Base-by-base conservation (phyloP, 441 rosid species). In the Bocquillonia castaneifolia region DNA sequence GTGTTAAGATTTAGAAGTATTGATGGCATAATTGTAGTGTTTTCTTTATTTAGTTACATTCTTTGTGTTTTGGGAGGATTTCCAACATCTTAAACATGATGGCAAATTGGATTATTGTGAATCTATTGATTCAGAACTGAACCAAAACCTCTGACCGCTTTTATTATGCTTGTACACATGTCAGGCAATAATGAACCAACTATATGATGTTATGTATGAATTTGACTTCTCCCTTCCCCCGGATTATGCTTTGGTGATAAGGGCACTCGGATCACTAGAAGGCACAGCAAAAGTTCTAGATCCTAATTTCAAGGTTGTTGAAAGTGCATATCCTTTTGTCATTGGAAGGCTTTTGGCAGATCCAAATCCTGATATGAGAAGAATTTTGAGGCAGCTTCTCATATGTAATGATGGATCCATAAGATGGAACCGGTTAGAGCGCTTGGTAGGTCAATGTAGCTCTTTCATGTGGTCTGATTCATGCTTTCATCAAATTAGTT, bases 301-400 rank as follows among this genome's bases (percentile, higher is more conserved):
- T 75, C 96, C 99, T 64, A 88, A 87, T 72, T 92, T 95, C 79
- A 89, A 89, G 77, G 98, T 95, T 62, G 75, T 92, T 10, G 99
- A 90, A 77, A 90, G 92, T 70, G 93, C 98, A 54, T 90, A 95
- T 71, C 98, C 98, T 57, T 95, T 89, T 75, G 88, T 95, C 31
- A 77, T 95, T 25, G 98, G 95, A 64, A 90, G 97, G 79, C 95
- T 95, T 62, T 82, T 95, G 62, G 97, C 84, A 52, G 99, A 95
- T 76, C 81, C 98, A 59, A 85, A 85, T 80, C 97, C 98, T 79
- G 99, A 95, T 74, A 95, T 95, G 99, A 84, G 99, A 79, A 92
- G 80, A 77, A 85, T 89, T 67, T 79, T 95, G 63, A 87, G 92
- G 87, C 88, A 92, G 74, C 98, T 95, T 72, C 82, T 95, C 61